Evolutionary conservation across 306 rosid genomes (phyloP), one percentile per base, ranked within the genome.

Genomic region (Luffa acutangula): DNA sequence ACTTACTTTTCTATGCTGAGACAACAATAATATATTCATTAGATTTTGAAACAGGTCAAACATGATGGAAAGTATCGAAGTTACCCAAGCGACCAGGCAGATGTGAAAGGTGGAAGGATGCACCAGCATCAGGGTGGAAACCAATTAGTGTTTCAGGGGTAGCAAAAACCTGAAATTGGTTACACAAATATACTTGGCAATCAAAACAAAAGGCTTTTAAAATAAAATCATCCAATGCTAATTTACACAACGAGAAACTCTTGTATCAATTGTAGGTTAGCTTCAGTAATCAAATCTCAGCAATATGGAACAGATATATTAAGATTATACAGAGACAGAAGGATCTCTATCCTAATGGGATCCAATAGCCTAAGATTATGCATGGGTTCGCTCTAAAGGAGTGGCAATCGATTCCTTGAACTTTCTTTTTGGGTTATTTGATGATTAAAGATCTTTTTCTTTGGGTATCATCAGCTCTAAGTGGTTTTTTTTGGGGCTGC

Each of bases 81-180:
- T 77, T 90, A 92, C 97, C 98, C 81, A 95, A 58, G 80, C 85
- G 93, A 84, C 98, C 97, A 20, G 97, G 96, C 53, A 95, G 82
- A 85, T 82, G 98, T 73, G 97, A 87, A 85, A 95, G 98, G 85
- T 90, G 90, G 85, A 91, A 95, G 67, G 98, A 95, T 64, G 97
- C 96, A 70, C 90, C 97, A 64, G 97, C 98, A 88, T 95, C 97
- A 59, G 97, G 97, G 83, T 95, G 97, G 86, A 92, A 95, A 85
- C 98, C 98, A 80, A 95, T 95, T 48, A 85, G 83, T 83, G 97
- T 90, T 89, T 95, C 98, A 85, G 97, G 96, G 60, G 97, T 92
- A 73, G 97, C 97, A 75, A 92, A 95, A 87, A 87, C 84, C 97
- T 92, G 91, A 75, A 85, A 81, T 81, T 76, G 60, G 58, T 37